Evolutionary conservation across 768 basidiomycete genomes (phyloP), one percentile per base, ranked within the genome.

Genomic region (Filobasidium wieringae): DNA sequence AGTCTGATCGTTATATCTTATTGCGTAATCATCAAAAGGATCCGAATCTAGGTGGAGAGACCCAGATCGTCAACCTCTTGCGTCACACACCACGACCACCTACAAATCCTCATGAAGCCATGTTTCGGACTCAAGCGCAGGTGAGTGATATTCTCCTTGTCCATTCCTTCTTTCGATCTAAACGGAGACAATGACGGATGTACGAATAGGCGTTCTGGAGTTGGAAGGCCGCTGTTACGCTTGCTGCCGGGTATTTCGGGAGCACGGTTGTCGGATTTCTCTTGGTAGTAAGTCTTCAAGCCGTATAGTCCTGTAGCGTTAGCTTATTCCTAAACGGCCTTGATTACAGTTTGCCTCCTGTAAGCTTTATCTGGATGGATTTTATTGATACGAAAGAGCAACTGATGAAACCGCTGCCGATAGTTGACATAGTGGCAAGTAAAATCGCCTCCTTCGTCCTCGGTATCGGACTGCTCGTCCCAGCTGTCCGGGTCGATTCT

Each of bases 391-490:
- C n/a, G n/a, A n/a, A n/a, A n/a, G n/a, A n/a, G n/a, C n/a, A n/a
- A n/a, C n/a, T n/a, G 14, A 24, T 51, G 9, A 31, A 22, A n/a
- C 4, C 45, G 4, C 9, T 32, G 14, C 33, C 2, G 4, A 8
- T 61, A 70, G 70, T 73, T 57, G 85, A 90, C 70, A 90, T 86
- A 2, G 81, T 93, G 17, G 86, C 88, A 12, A 85, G 90, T 32
- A 96, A 96, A 74, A 82, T 95, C 58, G 81, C 90, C 72, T 91
- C 89, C 14, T 90, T 92, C 66, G 83, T 92, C 53, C 79, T 93
- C 51, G 91, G 82, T 32, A 79, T 95, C 32, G 92, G 89, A 15
- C 76, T 96, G 27, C 74, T 93, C n/a, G 80, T 85, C 30, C 91
- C 91, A 0, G 78, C 93, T 47, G 81, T 84, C 14, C 82, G 92